These are phyloP conservation scores for Eucalyptus pauciflora DNA, from an alignment of 345 rosid genomes.

Conservation along the genomic window DNA sequence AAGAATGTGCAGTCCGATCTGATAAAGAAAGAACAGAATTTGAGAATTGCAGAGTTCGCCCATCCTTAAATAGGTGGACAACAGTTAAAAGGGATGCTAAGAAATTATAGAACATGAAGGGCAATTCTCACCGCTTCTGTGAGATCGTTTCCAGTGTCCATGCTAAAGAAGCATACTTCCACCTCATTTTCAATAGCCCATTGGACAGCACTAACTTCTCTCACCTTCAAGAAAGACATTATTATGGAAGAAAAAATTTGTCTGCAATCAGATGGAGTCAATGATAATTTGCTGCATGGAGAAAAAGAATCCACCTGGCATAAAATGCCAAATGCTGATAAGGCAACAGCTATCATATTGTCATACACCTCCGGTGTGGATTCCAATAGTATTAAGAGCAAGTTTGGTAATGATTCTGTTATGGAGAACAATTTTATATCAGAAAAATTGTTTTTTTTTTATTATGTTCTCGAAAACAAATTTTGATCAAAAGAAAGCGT, in stretches of 20 bases:
- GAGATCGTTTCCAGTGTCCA: background rate
- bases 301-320: background rate
- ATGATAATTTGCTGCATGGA: background rate
- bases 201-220: background rate
- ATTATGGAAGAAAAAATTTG: background rate
- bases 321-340: background rate
- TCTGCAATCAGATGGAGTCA: background rate
- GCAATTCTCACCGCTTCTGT: background rate
- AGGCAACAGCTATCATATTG: background rate
- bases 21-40: background rate
- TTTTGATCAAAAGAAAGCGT: no score
- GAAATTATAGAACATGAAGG: background rate
- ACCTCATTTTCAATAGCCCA: background rate
- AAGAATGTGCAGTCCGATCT: background rate
- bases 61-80: background rate
- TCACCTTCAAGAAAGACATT: background rate
- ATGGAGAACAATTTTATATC: rapidly evolving
- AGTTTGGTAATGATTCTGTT: rapidly evolving
- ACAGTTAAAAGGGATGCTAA: background rate
- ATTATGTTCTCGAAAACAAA: rapidly evolving
- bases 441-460: no score
- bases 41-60: background rate
- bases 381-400: background rate
- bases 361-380: background rate
- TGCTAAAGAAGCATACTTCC: background rate